phyloP scores from a whole-genome alignment of 805 yeast species.

The Wickerhamiella vanderwaltii region DNA sequence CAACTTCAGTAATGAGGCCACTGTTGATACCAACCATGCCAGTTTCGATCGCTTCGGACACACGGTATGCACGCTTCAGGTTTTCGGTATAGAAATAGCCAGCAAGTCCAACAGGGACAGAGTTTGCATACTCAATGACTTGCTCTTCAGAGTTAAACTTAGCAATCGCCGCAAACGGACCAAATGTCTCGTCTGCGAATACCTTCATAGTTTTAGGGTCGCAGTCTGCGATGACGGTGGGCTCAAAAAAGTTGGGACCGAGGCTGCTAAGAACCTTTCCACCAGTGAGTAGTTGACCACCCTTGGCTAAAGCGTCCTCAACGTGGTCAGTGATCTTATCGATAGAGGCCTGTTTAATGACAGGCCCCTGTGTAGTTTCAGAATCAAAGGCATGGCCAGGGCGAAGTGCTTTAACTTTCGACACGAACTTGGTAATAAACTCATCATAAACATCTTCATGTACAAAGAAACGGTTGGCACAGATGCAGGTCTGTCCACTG shows the following conservation, averaged over 20 bases:
- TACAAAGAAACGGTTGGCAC: conserved; percentile 60
- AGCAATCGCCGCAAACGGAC: conserved; percentile 64
- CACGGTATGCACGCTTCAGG: conserved; percentile 41
- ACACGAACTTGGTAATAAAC: conserved; percentile 40
- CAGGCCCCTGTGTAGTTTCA: conserved; percentile 63
- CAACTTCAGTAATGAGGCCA: conserved; percentile 52
- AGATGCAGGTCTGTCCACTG: conserved; percentile 72
- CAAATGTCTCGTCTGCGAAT: conserved; percentile 64
- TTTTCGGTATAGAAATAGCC: conserved; percentile 58
- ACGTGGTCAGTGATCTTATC: conserved; percentile 50
- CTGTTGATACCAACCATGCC: conserved; percentile 81
- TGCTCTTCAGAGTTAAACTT: conserved; percentile 54
- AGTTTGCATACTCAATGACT: conserved; percentile 50
- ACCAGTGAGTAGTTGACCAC: conserved; percentile 53
- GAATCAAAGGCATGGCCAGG: conserved; percentile 53
- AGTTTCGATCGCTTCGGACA: conserved; percentile 55
- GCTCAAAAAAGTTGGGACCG: conserved; percentile 54
- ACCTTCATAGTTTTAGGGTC: conserved; percentile 41
- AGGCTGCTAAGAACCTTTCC: conserved; percentile 43
- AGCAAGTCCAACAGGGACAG: conserved; percentile 61
- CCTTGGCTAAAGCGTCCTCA: conserved; percentile 50
- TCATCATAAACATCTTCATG: conserved; percentile 55
- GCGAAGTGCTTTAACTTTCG: conserved; percentile 33
- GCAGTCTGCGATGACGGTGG: conserved; percentile 55
- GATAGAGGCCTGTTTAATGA: conserved; percentile 52